These are phyloP conservation scores for Passiflora organensis DNA, from an alignment of 345 rosid species.

Conservation along the genomic window DNA sequence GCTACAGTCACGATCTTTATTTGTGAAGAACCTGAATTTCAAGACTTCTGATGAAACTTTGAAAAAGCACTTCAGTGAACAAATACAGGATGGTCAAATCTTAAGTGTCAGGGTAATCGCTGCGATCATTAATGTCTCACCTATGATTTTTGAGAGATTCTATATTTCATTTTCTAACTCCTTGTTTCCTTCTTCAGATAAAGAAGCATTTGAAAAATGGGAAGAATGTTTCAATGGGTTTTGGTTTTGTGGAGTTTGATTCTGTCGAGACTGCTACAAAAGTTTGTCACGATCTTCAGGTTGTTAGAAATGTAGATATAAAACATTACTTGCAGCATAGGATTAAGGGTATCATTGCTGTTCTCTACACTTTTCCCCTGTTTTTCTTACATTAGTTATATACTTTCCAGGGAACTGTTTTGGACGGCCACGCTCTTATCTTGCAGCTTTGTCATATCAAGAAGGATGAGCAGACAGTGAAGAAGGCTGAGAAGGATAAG, in stretches of 20 bases:
- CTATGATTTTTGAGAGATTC: conserved; percentile 6
- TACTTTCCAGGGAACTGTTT: conserved; percentile 56
- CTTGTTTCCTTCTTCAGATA: conserved; percentile 41
- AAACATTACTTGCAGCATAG: neutral
- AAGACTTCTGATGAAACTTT: conserved; percentile 77
- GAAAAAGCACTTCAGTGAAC: conserved; percentile 60
- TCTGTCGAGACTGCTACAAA: conserved; percentile 68
- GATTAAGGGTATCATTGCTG: neutral
- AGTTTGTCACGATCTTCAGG: conserved; percentile 70
- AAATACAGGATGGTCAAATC: conserved; percentile 65
- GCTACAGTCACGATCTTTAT: conserved; percentile 74
- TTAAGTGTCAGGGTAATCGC: conserved; percentile 68
- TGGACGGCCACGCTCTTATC: conserved; percentile 92
- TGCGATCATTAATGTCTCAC: conserved; percentile 1
- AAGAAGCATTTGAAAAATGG: conserved; percentile 78
- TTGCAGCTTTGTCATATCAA: conserved; percentile 74
- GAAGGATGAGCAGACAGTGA: conserved; percentile 50
- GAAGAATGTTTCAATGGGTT: conserved; percentile 77
- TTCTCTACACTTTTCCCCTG: neutral
- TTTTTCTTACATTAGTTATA: conserved; percentile 5
- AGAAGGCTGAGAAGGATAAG: conserved; percentile 53
- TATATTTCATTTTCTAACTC: conserved; percentile 11
- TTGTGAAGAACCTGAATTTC: conserved; percentile 88
- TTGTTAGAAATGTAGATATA: conserved; percentile 20
- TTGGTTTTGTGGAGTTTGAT: conserved; percentile 89